Base-by-base conservation (phyloP, 768 basidiomycete species). In the Lactarius tabidus region DNA sequence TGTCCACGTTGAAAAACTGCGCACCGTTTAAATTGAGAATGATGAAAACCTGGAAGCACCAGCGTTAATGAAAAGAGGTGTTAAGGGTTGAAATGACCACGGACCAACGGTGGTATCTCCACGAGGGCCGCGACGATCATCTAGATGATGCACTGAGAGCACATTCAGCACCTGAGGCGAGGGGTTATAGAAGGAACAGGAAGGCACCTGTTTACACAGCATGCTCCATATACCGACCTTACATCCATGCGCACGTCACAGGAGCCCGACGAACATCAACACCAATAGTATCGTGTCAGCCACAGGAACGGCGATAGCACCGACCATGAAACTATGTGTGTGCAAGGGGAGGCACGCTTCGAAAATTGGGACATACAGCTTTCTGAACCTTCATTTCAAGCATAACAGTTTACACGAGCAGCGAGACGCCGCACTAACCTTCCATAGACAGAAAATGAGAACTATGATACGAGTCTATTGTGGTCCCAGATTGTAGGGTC, bases 1-100 rank as follows among this genome's bases (percentile, higher is more conserved):
- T n/a, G n/a, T 39, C 17, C 45, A 7, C 14, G 7, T 12, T 51
- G 23, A 15, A 48, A 33, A 33, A n/a, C 8, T 51, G 57, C 55
- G 14, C 29, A 61, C 64, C 54, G 31, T 65, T 61, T 29, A 60
- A n/a, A 28, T 65, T 38, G n/a, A 65, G 36, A 41, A 33, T 10
- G 2, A 57, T 29, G 36, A 65, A 61, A 36, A 65, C 29, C 64
- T 65, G 31, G 15, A n/a, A n/a, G 4, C n/a, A 20, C 9, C 10
- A 20, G n/a, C 5, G 54, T 29, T 12, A 55, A 55, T 31, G n/a
- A 18, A 23, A n/a, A 14, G 26, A 4, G 17, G 15, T 35, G 15
- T 51, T 6, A 33, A 33, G 26, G 14, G 26, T 51, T 14, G 14
- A 51, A 51, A 26, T 12, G 15, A 51, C 5, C 23, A 59, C 58